Evolutionary conservation across 2,329 filamentous ascomycete species (phyloP), one percentile per base, ranked within the genome.

Genomic region (Septoria petroselini): DNA sequence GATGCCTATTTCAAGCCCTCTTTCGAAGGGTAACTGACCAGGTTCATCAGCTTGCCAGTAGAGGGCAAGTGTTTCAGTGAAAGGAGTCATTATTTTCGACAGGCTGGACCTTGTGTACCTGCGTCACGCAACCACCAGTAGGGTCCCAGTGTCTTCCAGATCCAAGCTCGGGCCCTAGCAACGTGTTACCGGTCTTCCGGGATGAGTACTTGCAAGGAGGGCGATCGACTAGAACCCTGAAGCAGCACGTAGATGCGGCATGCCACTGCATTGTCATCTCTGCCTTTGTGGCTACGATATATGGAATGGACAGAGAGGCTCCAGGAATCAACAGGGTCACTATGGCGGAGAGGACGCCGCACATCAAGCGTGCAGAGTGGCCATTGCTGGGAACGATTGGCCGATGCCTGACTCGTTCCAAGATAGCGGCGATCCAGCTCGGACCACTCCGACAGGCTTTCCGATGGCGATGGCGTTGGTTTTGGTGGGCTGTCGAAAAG

Each of bases 61-160:
- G n/a, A n/a, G n/a, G 27, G 12, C 27, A 12, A 7, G 7, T 30
- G 33, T 46, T 27, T 40, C n/a, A 11, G 27, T 5, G 35, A 39
- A 31, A 47, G 34, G 43, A 47, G 43, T 40, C 43, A 40, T 47
- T 18, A 39, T 38, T 33, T 21, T 40, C 21, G 18, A 19, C 37
- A n/a, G 5, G 14, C 5, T 29, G 23, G 19, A 41, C 38, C 38
- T 14, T 25, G 23, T 43, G 47, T 49, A 49, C 47, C 47, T 49
- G 47, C 47, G 43, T 37, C 30, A 49, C 46, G 46, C 38, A 41
- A 42, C 34, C 46, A 42, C 30, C 38, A 41, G 19, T 30, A 29
- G n/a, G n/a, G 17, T 19, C 14, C 46, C 35, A 48, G 46, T 31
- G 31, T 33, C 33, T 19, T 15, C 17, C 18, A 38, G 19, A 17